Evolutionary conservation across 305 asterid species (phyloP).

Genomic region (Fraxinus platypoda): DNA sequence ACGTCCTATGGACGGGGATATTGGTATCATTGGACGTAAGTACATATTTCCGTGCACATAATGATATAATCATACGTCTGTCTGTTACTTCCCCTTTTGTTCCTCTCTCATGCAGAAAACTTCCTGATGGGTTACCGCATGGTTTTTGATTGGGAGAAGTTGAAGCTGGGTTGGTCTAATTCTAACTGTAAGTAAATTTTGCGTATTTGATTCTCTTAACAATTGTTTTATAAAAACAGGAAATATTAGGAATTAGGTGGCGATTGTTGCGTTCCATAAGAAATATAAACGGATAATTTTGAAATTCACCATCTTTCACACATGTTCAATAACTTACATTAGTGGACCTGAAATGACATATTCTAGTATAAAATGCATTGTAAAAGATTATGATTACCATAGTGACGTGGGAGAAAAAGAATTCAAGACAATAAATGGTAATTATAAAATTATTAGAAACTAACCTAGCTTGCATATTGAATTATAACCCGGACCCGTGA

Average conservation of each 20-base stretch:
- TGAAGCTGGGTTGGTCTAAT: slow-evolving; percentile 74
- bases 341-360: background rate
- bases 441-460: no score
- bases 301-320: background rate
- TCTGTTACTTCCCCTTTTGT: background rate
- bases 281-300: background rate
- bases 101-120: slow-evolving; percentile 51
- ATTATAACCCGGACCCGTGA: background rate
- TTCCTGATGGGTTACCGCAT: slow-evolving; percentile 71
- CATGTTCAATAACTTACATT: background rate
- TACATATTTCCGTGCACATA: slow-evolving; percentile 15
- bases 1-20: slow-evolving; percentile 26
- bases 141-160: slow-evolving; percentile 77
- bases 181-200: slow-evolving; percentile 64
- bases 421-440: background rate
- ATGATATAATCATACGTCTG: background rate
- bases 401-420: background rate
- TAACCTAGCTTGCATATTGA: background rate
- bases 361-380: background rate
- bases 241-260: background rate
- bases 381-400: background rate
- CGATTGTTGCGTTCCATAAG: background rate
- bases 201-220: background rate
- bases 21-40: slow-evolving; percentile 83
- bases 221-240: background rate